Evolutionary conservation across 1,139 yeast species (phyloP).

Genomic region (Nakaseomyces glabratus): DNA sequence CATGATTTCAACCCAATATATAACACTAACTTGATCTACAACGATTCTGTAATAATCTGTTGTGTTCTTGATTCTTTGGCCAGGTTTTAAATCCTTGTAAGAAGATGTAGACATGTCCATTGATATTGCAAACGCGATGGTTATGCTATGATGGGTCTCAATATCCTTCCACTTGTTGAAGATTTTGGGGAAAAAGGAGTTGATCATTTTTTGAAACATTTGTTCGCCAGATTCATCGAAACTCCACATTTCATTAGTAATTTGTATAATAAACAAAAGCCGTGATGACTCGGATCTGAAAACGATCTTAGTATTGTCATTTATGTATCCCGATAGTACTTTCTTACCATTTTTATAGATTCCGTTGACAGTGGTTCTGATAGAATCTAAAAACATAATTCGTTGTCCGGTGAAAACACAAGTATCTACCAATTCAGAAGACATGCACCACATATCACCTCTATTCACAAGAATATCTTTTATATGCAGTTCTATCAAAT

Average conservation of each 20-base stretch:
- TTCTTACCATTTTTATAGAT: slow-evolving; percentile 66
- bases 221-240: slow-evolving; percentile 95
- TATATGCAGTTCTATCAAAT: slow-evolving; percentile 70
- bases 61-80: slow-evolving; percentile 62
- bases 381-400: slow-evolving; percentile 52
- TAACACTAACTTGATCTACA: slow-evolving; percentile 85
- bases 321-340: slow-evolving; percentile 56
- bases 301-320: slow-evolving; percentile 66
- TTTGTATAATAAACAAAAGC: slow-evolving; percentile 72
- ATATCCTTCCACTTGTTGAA: slow-evolving; percentile 81
- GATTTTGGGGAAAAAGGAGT: slow-evolving; percentile 80
- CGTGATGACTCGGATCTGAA: slow-evolving; percentile 89
- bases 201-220: slow-evolving; percentile 83
- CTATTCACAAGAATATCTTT: slow-evolving; percentile 77
- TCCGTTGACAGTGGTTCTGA: slow-evolving; percentile 54
- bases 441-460: slow-evolving; percentile 88
- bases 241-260: slow-evolving; percentile 96
- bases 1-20: slow-evolving; percentile 89
- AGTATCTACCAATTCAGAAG: slow-evolving; percentile 49
- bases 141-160: slow-evolving; percentile 82
- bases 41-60: slow-evolving; percentile 85
- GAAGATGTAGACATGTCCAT: slow-evolving; percentile 58
- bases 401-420: slow-evolving; percentile 66
- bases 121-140: slow-evolving; percentile 75
- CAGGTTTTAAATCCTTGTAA: slow-evolving; percentile 50